A percentile compares a stretch with the other conserved stretches of the same genome.
These are phyloP conservation scores for Apiosordaria backusii DNA, from an alignment of 495 filamentous ascomycete species.

Conservation along the genomic window DNA sequence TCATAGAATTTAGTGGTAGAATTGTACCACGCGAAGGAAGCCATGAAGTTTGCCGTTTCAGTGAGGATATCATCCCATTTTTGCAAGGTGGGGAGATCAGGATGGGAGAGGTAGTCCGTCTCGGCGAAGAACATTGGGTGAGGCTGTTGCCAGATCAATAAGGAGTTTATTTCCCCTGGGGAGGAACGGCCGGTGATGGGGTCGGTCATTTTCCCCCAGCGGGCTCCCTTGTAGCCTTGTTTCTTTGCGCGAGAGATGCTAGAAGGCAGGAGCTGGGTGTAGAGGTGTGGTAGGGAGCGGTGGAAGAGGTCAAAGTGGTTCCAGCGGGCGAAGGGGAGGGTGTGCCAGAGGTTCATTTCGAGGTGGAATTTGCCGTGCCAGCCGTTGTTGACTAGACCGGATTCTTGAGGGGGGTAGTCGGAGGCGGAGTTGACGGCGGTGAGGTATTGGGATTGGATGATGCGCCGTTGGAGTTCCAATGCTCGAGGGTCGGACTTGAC, in stretches of 20 bases:
- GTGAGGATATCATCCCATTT: slow-evolving; percentile 47
- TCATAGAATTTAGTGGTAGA: slow-evolving; percentile 43
- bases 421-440: slow-evolving; percentile 47
- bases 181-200: slow-evolving; percentile 48
- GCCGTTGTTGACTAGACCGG: slow-evolving; percentile 52
- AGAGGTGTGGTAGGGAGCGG: slow-evolving; percentile 45
- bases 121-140: slow-evolving; percentile 55
- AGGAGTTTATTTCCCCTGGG: slow-evolving; percentile 54
- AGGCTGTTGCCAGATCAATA: slow-evolving; percentile 56
- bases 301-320: slow-evolving; percentile 44
- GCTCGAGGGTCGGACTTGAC: slow-evolving; percentile 34
- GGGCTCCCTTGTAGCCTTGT: slow-evolving; percentile 52
- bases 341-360: slow-evolving; percentile 57
- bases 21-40: slow-evolving; percentile 47
- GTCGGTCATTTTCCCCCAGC: slow-evolving; percentile 60
- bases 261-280: slow-evolving; percentile 46
- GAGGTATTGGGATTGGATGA: slow-evolving; percentile 49
- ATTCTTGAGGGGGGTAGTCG: slow-evolving; percentile 38
- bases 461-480: slow-evolving; percentile 47
- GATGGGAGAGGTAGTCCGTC: slow-evolving; percentile 44
- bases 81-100: slow-evolving; percentile 35
- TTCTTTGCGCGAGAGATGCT: slow-evolving; percentile 42
- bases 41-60: slow-evolving; percentile 51
- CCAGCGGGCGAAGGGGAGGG: slow-evolving; percentile 52
- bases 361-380: slow-evolving; percentile 55